A percentile compares a stretch with the other conserved stretches of the same genome.
Evolutionary conservation across 1,284 basidiomycete species (phyloP).

Genomic region (Ceratobasidium sp.): DNA sequence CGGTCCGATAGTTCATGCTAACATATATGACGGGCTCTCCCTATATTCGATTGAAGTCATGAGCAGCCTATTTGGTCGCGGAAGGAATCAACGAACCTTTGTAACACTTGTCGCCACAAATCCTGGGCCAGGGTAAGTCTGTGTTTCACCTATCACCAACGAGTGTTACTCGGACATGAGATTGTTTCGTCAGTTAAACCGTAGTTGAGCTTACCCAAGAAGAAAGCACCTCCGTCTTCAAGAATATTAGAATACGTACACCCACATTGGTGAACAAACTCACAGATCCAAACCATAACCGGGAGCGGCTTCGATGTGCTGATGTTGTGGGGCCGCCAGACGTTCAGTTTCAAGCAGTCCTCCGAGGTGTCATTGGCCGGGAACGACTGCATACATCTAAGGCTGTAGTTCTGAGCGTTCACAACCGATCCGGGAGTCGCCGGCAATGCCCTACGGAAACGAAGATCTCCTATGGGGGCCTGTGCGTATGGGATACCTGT

Average conservation of each 20-base stretch:
- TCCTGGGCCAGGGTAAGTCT: conserved; percentile 25
- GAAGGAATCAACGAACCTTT: background rate
- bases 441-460: conserved; percentile 61
- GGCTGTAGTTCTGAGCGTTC: conserved; percentile 8
- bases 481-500: conserved; percentile 64
- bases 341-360: conserved; percentile 44
- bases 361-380: conserved; percentile 23
- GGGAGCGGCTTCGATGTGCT: conserved; percentile 18
- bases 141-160: conserved; percentile 14
- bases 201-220: conserved; percentile 8
- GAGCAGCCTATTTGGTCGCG: no score
- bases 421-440: conserved; percentile 47
- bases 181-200: background rate
- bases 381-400: conserved; percentile 9
- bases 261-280: background rate
- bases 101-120: conserved; percentile 22
- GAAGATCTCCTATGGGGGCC: conserved; percentile 57
- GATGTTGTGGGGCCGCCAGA: conserved; percentile 27
- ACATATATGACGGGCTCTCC: conserved; percentile 22
- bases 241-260: background rate
- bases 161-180: background rate
- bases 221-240: conserved; percentile 32
- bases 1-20: conserved; percentile 18
- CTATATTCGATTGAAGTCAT: background rate
- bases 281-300: conserved; percentile 48